phyloP scores from a whole-genome alignment of 2,329 filamentous ascomycete genomes.

The Podosphaera fusca region DNA sequence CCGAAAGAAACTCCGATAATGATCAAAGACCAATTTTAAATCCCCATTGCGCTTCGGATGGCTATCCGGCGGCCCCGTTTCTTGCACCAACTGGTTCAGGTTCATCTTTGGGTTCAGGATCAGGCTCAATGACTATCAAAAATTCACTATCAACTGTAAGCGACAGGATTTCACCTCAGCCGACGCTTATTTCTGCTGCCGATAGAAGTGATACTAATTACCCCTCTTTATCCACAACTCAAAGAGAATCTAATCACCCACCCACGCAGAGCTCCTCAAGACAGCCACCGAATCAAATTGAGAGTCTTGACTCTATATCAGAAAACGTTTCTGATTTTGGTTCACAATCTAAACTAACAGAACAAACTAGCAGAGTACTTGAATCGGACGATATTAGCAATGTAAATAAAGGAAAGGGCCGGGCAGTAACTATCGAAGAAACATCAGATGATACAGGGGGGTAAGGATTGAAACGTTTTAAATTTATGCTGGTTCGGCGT shows the following conservation, averaged over 20 bases:
- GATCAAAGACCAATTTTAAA: not conserved
- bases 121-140: not conserved
- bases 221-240: not conserved
- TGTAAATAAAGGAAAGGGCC: not conserved
- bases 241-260: not conserved
- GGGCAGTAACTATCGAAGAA: not conserved
- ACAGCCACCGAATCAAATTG: not conserved
- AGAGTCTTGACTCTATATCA: not conserved
- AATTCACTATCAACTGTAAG: not conserved
- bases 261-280: not conserved
- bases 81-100: not conserved
- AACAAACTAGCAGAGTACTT: too few relatives aligned
- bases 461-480: not conserved
- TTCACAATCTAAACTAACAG: not conserved
- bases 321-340: not conserved
- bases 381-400: not conserved
- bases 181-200: too few relatives aligned
- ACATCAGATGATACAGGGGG: not conserved
- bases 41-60: too few relatives aligned
- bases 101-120: not conserved
- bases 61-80: not conserved
- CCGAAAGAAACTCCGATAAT: not conserved
- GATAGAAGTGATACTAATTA: not conserved
- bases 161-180: too few relatives aligned
- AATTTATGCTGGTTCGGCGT: too few relatives aligned